Evolutionary conservation across 164 flowering plant species (phyloP).

Genomic region (Annona cherimola): DNA sequence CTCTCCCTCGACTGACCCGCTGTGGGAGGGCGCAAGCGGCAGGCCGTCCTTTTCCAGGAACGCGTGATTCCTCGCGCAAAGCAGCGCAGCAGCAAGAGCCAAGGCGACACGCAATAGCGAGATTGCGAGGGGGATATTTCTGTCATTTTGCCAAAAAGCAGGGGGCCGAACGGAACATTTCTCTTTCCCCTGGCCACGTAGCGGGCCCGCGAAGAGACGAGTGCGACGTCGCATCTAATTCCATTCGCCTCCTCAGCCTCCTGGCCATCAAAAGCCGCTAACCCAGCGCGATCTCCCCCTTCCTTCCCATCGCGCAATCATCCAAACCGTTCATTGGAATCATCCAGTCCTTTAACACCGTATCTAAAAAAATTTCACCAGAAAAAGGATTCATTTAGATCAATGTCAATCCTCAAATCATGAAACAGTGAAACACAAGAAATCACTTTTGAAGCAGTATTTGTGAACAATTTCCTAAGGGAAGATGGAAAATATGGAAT

Average conservation of each 20-base stretch:
- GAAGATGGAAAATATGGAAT: background rate
- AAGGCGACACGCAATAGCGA: background rate
- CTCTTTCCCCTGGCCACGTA: background rate
- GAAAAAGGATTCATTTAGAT: background rate
- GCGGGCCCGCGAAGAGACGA: background rate
- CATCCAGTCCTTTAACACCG: background rate
- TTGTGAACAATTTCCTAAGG: background rate
- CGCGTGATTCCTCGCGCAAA: background rate
- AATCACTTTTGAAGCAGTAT: background rate
- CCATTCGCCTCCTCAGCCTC: background rate
- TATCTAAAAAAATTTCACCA: background rate
- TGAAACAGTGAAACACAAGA: background rate
- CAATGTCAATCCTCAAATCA: background rate
- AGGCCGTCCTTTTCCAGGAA: background rate
- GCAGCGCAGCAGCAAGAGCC: background rate
- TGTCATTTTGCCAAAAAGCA: background rate
- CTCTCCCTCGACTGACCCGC: too few relatives aligned
- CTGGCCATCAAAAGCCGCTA: too few relatives aligned
- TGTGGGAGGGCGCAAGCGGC: too few relatives aligned
- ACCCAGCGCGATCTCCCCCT: background rate
- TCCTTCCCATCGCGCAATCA: background rate
- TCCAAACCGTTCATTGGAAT: background rate
- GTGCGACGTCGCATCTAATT: background rate
- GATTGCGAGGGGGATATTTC: background rate
- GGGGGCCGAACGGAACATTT: background rate